phyloP scores from a whole-genome alignment of 2,329 filamentous ascomycete genomes.

The Aspergillus costaricaensis region DNA sequence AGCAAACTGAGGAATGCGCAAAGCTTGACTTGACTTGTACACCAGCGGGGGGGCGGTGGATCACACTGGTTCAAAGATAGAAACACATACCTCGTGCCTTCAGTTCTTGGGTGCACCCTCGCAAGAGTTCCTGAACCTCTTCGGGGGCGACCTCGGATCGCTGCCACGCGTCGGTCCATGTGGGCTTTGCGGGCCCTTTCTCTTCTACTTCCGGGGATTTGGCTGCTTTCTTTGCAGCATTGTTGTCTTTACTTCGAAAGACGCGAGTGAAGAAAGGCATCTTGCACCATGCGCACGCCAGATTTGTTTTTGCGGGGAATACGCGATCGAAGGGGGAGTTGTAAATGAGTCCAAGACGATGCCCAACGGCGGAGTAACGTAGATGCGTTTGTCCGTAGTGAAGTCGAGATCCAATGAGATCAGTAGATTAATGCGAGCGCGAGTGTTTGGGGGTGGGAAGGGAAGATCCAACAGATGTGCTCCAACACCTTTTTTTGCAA shows the following conservation, averaged over 20 bases:
- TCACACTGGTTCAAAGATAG: slow-evolving; percentile 10
- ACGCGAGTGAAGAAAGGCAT: slow-evolving; percentile 63
- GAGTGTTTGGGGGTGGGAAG: not conserved
- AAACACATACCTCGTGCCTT: slow-evolving; percentile 79
- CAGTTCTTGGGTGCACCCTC: slow-evolving; percentile 83
- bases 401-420: slow-evolving; percentile 1
- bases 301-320: slow-evolving; percentile 16
- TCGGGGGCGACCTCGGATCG: slow-evolving; percentile 81
- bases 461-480: no score
- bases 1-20: slow-evolving; percentile 33
- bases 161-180: slow-evolving; percentile 86
- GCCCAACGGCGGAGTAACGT: slow-evolving; percentile 12
- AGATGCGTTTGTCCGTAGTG: not conserved
- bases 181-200: slow-evolving; percentile 66
- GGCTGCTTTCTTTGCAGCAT: slow-evolving; percentile 61
- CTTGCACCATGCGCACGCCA: slow-evolving; percentile 19
- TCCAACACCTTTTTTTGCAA: not conserved
- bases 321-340: slow-evolving; percentile 16
- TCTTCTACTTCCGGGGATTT: slow-evolving; percentile 54
- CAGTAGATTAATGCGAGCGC: not conserved
- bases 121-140: slow-evolving; percentile 84
- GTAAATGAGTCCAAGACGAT: slow-evolving; percentile 12
- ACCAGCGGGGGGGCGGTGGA: slow-evolving; percentile 24
- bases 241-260: slow-evolving; percentile 75
- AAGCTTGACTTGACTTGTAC: slow-evolving; percentile 20